Base-by-base conservation (phyloP, 2,329 filamentous ascomycete species). In the Talaromyces funiculosus region DNA sequence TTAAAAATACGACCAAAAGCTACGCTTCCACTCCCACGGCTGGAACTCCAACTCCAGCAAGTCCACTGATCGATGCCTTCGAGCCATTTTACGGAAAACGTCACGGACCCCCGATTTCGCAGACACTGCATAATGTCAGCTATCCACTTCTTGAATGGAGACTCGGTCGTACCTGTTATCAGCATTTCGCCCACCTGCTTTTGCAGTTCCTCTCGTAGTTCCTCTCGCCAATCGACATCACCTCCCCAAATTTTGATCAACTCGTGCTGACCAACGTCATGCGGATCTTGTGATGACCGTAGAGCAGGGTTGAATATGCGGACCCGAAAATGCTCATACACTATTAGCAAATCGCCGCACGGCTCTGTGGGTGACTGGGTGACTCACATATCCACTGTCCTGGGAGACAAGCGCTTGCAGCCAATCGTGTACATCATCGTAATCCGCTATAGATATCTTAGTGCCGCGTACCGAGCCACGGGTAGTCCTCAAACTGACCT, bases 11-110 rank as follows among this genome's bases (percentile, higher is more conserved):
- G 53, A 59, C 53, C 33, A 58, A 57, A 57, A 54, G 47, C 55
- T 57, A 16, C 49, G 47, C 53, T 53, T 64, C 33, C 59, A 35
- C 43, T 60, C 49, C 67, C 56, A 68, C 33, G 63, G 65, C 58
- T 68, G 63, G 57, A 68, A 68, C 54, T 68, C 62, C 40, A 63
- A 57, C 58, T 68, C 61, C 37, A 64, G 66, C 29, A 68, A 51
- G 45, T 67, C 63, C 20, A 68, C 59, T 56, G 33, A 18, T 57
- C 9, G 40, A 64, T 49, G 40, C 59, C 49, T 26, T 35, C 62
- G 57, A 33, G 66, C 63, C 18, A 65, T 58, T 18, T 59, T 53
- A 31, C 63, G 51, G 14, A 67, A 64, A 24, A 35, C 43, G 38
- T 45, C 40, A 29, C 64, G 61, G 40, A 66, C 54, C 26, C 54